Evolutionary conservation across 805 yeast species (phyloP).

Genomic region (Candida xyloterini): DNA sequence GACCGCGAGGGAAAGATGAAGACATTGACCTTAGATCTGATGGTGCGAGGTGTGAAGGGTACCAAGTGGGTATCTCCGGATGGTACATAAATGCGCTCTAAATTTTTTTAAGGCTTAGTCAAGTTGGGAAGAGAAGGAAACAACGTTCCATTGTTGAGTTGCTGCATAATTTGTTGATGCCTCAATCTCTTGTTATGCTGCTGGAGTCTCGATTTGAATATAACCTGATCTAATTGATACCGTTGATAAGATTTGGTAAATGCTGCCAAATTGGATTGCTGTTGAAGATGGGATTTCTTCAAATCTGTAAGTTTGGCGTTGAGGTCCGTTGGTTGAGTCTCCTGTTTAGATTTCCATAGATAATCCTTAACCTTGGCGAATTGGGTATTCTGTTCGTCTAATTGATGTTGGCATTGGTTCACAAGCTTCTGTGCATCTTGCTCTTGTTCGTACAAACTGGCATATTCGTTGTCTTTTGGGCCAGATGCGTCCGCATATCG

Average conservation of each 20-base stretch:
- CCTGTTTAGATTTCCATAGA: slow-evolving; percentile 22
- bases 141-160: slow-evolving; percentile 35
- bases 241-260: slow-evolving; percentile 36
- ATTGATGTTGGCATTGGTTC: slow-evolving; percentile 37
- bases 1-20: slow-evolving; percentile 26
- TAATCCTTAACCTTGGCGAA: slow-evolving; percentile 26
- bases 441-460: slow-evolving; percentile 15
- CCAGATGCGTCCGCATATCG: slow-evolving; percentile 32
- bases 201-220: slow-evolving; percentile 41
- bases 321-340: slow-evolving; percentile 6
- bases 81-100: background rate
- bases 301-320: slow-evolving; percentile 4
- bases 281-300: slow-evolving; percentile 4
- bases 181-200: slow-evolving; percentile 34
- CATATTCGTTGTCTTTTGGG: slow-evolving; percentile 9
- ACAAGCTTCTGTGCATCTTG: slow-evolving; percentile 23
- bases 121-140: slow-evolving; percentile 34
- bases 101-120: slow-evolving; percentile 1
- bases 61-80: slow-evolving; percentile 31
- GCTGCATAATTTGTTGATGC: slow-evolving; percentile 32
- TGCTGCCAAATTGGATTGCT: background rate
- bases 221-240: slow-evolving; percentile 39
- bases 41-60: slow-evolving; percentile 39
- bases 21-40: slow-evolving; percentile 35
- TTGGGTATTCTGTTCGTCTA: slow-evolving; percentile 16